A percentile compares a stretch with the other conserved stretches of the same genome.
Evolutionary conservation across 2,329 filamentous ascomycete species (phyloP).

Genomic region (Mycosphaerelloides madeirae): DNA sequence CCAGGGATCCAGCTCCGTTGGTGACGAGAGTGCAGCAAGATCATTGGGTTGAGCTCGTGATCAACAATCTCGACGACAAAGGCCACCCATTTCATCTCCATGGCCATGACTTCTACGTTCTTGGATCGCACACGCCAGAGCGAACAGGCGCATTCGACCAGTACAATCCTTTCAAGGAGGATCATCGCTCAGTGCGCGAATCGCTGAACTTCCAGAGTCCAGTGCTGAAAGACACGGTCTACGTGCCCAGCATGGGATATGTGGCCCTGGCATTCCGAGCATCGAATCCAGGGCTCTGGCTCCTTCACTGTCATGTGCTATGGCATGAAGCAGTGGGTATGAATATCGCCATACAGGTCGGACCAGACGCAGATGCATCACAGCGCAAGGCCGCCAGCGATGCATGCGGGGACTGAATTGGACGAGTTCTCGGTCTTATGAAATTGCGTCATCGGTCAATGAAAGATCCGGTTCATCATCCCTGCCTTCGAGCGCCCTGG

Average conservation of each 20-base stretch:
- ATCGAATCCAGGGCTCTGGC: conserved; percentile 35
- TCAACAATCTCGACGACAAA: conserved; percentile 50
- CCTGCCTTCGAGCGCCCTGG: no score
- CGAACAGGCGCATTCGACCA: conserved; percentile 11
- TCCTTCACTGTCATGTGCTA: conserved; percentile 36
- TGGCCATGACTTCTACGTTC: conserved; percentile 24
- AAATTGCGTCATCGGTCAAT: no score
- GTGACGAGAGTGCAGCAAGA: conserved; percentile 24
- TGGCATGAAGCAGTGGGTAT: conserved; percentile 24
- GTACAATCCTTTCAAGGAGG: conserved; percentile 11
- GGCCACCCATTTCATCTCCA: conserved; percentile 47
- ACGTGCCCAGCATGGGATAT: conserved; percentile 32
- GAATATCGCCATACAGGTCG: conserved; percentile 14
- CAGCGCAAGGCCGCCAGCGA: not conserved
- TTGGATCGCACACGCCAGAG: not conserved
- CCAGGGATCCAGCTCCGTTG: conserved; percentile 38
- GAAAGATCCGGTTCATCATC: no score
- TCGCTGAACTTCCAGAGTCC: conserved; percentile 11
- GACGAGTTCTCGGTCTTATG: no score
- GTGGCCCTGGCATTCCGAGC: conserved; percentile 31
- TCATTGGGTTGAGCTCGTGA: conserved; percentile 43
- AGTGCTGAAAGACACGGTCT: conserved; percentile 31
- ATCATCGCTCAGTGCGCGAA: conserved; percentile 6
- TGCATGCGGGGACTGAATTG: not conserved
- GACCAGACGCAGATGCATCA: not conserved